These are phyloP conservation scores for Tieghemostelium lacteum DNA, from an alignment of 78 protist species.

Conservation along the genomic window DNA sequence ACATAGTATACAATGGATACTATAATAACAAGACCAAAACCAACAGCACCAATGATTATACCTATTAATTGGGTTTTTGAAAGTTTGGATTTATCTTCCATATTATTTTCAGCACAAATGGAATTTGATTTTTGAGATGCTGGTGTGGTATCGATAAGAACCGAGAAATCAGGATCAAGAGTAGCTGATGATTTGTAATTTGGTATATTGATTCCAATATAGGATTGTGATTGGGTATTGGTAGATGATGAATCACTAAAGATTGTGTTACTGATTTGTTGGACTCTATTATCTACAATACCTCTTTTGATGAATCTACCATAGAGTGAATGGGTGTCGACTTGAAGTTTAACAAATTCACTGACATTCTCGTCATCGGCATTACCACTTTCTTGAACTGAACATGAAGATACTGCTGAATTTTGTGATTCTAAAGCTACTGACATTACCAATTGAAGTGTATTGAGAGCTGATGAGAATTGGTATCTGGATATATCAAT, in stretches of 20 bases:
- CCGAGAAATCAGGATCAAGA: not conserved
- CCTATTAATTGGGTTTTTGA: no score
- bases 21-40: no score
- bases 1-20: no score
- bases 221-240: not conserved
- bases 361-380: not conserved
- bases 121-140: no score
- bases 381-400: not conserved
- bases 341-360: not conserved
- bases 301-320: not conserved
- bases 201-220: not conserved
- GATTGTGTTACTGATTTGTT: not conserved
- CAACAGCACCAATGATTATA: no score
- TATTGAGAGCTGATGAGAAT: not conserved
- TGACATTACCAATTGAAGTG: not conserved
- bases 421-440: no score
- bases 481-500: not conserved
- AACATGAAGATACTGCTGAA: not conserved
- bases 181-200: not conserved
- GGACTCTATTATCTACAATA: not conserved
- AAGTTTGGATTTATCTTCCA: no score
- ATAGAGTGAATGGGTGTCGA: not conserved
- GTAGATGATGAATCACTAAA: not conserved
- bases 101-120: no score
- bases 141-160: no score